phyloP scores from a whole-genome alignment of 108 stramenopile species.

The Aurantiochytrium sp. region DNA sequence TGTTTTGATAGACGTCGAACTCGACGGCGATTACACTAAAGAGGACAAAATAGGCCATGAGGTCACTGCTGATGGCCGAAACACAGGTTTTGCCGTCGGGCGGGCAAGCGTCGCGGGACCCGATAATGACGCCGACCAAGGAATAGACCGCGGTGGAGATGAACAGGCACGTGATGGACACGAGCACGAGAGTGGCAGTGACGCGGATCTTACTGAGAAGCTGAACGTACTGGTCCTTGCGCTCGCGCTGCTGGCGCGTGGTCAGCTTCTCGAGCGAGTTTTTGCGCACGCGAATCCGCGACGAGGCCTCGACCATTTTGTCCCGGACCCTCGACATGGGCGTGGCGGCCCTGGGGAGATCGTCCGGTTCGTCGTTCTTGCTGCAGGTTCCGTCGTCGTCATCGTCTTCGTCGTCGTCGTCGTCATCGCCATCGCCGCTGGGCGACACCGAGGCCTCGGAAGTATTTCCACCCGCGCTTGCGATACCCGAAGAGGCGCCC shows the following conservation, averaged over 20 bases:
- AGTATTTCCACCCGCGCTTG: too few relatives aligned
- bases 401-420: too few relatives aligned
- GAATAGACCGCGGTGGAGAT: not conserved
- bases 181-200: not conserved
- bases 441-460: too few relatives aligned
- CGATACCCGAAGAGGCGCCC: too few relatives aligned
- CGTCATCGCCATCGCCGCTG: too few relatives aligned
- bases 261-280: not conserved
- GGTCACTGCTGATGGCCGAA: not conserved
- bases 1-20: not conserved
- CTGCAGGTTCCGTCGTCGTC: too few relatives aligned
- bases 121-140: not conserved
- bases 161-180: not conserved
- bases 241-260: not conserved
- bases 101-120: not conserved
- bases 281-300: not conserved
- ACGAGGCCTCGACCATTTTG: not conserved
- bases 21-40: not conserved
- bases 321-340: not conserved
- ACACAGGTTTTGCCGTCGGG: not conserved
- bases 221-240: not conserved
- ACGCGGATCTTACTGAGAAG: not conserved
- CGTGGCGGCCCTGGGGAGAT: not conserved
- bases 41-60: not conserved
- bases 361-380: too few relatives aligned